These are phyloP conservation scores for Zoysia pacifica DNA, from an alignment of 176 grass and related monocot species.

Conservation along the genomic window DNA sequence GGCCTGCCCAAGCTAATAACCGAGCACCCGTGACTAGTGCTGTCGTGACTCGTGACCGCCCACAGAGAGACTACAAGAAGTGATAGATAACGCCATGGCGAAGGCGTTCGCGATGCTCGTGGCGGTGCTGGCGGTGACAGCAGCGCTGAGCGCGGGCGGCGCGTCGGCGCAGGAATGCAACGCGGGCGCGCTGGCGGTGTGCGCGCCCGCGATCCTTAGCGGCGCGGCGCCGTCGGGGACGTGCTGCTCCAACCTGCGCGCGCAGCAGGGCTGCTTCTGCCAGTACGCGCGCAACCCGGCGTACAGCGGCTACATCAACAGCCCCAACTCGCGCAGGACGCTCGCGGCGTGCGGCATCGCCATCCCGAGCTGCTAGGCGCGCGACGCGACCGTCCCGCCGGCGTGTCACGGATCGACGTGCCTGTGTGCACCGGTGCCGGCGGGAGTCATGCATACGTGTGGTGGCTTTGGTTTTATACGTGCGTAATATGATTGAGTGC, in stretches of 20 bases:
- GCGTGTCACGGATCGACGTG: no score
- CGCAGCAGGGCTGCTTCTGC: conserved; percentile 51
- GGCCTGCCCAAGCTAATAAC: background rate
- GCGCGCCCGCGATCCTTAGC: conserved; percentile 35
- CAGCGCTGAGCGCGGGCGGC: background rate
- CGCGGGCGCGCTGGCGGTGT: conserved; percentile 16
- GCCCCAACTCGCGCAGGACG: conserved; percentile 21
- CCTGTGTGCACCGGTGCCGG: no score
- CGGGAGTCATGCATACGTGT: no score
- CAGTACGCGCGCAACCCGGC: conserved; percentile 45
- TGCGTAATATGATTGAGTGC: no score
- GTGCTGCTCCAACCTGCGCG: conserved; percentile 48
- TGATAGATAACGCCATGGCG: background rate
- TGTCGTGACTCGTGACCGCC: no score
- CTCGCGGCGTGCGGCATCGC: conserved; percentile 24
- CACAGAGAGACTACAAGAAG: background rate
- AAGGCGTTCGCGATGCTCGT: background rate
- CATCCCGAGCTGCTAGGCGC: conserved; percentile 42
- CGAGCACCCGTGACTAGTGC: background rate
- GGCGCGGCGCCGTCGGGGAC: conserved; percentile 1
- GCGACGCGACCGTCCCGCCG: background rate
- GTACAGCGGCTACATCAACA: conserved; percentile 41
- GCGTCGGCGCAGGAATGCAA: conserved; percentile 43
- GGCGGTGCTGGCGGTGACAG: background rate
- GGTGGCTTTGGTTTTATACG: no score